Base-by-base conservation (phyloP, 352 stramenopile genomes). In the Nothophytophthora sp. region DNA sequence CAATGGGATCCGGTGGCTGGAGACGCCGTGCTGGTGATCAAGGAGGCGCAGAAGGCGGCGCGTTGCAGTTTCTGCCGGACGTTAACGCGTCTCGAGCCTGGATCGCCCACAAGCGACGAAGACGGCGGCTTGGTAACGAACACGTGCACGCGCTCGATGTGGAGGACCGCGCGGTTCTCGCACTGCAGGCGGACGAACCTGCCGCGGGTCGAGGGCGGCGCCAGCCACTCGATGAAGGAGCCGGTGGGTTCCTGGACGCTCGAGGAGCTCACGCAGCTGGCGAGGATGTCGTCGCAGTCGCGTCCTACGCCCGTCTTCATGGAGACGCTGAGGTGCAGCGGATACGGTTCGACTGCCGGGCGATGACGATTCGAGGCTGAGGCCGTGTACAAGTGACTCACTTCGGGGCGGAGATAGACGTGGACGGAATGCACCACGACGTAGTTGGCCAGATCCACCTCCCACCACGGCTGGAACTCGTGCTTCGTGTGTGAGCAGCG, bases 221-320 rank as follows among this genome's bases (percentile, higher is more conserved):
- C 53, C 12, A 65, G 43, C 72, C 74, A 88, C 41, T 70, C 64
- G 29, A 86, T 74, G 9, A 64, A 41, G 9, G 65, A 42, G 1
- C 50, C 49, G 1, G 45, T 44, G 16, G 66, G 71, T 13, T 77
- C 64, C 0, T 29, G 23, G 0, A 86, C 36, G 8, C 61, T 67
- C 9, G 79, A 45, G 0, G 50, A 72, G 37, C 60, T 81, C 36
- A 86, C 76, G 40, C 60, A 67, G 49, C 76, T 79, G 0, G 64
- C 63, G 32, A 90, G 27, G 38, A 86, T 70, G 35, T 88, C 73
- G 34, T 83, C 76, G 11, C 79, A 68, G 47, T 87, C 72, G 6
- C 73, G 70, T 8, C 67, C 73, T 15, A 81, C 60, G 2, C 78
- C 78, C 4, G 70, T 77, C 40, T 83, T 89, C 78, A 87, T 89